Base-by-base conservation (phyloP, 176 grass and related monocot species). In the Zea luxurians region DNA sequence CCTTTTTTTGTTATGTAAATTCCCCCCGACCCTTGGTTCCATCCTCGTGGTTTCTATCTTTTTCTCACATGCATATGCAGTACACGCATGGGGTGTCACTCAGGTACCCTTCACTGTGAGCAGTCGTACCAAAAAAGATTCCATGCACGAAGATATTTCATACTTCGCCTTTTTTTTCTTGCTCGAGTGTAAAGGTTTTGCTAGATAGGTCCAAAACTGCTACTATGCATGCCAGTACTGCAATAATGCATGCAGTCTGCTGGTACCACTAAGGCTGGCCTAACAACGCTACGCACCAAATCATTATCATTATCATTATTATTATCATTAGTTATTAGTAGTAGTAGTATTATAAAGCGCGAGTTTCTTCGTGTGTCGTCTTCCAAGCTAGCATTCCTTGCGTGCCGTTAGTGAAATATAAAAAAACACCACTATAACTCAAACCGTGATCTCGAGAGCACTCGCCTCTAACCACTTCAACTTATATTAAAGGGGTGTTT, bases 91-190 rank as follows among this genome's bases (percentile, higher is more conserved):
- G 42, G 42, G 11, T 15, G 10, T 16, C 18, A 63, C 13, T 34
- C 40, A 27, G 15, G 73, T 47, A 46, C 57, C 36, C 13, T 6
- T 64, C 43, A 11, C 6, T 15, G 20, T 42, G 10, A 46, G 8
- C 65, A 80, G 13, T 70, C 36, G 42, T 48, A 80, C 66, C 5
- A 80, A 68, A 77, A 80, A 27, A 27, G 52, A 80, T 77, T 77
- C 60, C 37, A 48, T 37, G 43, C 27, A 27, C 27, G 36, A 77
- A 49, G 59, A 48, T 35, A n/a, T 20, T 58, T 1, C 5, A 27
- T n/a, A 16, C 57, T 34, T 37, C 0, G 2, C 27, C 27, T 65
- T 20, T 44, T 7, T 40, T 42, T 43, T 21, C 43, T 42, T 21
- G 53, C 37, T 74, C 4, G 16, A 57, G 2, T 20, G 15, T 4